Evolutionary conservation across 768 basidiomycete genomes (phyloP).

Genomic region (Suillus americanus): DNA sequence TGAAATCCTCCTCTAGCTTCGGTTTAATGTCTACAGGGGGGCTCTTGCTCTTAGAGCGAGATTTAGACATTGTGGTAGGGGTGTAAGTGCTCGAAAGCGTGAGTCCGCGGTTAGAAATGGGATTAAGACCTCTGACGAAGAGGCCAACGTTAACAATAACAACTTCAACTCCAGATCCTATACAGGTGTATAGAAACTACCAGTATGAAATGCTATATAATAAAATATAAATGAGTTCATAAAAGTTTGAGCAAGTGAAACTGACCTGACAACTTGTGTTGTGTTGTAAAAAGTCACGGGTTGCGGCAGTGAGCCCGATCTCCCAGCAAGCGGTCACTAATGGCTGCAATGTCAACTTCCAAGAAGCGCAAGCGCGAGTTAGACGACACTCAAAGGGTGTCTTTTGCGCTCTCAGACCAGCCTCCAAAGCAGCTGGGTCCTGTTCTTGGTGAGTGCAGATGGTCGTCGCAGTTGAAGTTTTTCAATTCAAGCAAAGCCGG

Average conservation of each 20-base stretch:
- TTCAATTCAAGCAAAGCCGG: constrained; percentile 8
- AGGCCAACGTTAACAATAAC: constrained; percentile 15
- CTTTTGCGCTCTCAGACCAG: constrained; percentile 37
- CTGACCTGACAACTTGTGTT: constrained; percentile 16
- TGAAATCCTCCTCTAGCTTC: constrained; percentile 18
- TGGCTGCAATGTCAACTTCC: constrained; percentile 26
- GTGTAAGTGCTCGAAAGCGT: constrained; percentile 10
- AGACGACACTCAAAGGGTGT: constrained; percentile 33
- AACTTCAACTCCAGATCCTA: constrained; percentile 21
- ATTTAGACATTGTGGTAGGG: constrained; percentile 30
- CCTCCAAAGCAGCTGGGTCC: constrained; percentile 44
- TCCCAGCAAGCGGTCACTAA: constrained; percentile 11
- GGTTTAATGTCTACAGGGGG: constrained; percentile 18
- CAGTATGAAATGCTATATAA: constrained; percentile 13
- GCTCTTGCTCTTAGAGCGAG: constrained; percentile 28
- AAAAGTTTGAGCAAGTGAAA: not conserved
- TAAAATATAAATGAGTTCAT: constrained; percentile 3
- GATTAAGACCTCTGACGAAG: constrained; percentile 15
- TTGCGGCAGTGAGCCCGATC: constrained; percentile 10
- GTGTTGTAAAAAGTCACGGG: constrained; percentile 17
- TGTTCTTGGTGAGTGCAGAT: constrained; percentile 47
- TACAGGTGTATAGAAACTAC: constrained; percentile 9
- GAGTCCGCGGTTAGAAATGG: constrained; percentile 15
- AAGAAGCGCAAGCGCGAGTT: constrained; percentile 52
- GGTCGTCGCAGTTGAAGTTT: constrained; percentile 22